Conservation (phyloP, 2,329 filamentous ascomycete genomes). For the Leptodontidium sp. region DNA sequence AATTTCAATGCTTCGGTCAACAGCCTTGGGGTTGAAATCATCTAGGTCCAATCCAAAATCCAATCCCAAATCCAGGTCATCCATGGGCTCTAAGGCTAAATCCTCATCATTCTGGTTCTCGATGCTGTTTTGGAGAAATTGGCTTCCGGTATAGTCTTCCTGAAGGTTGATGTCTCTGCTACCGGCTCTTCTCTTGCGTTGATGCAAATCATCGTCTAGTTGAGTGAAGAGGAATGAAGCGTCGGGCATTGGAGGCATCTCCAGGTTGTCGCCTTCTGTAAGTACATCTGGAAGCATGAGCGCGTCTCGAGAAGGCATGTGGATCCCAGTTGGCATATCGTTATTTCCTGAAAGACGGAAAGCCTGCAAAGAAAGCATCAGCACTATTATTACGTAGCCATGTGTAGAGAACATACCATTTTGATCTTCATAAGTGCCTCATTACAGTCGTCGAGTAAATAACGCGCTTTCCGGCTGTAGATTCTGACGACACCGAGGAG, state of each 20-base stretch:
- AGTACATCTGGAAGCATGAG: conserved; percentile 91
- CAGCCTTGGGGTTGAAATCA: conserved; percentile 46
- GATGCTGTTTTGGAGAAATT: conserved; percentile 77
- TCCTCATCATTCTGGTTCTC: conserved; percentile 60
- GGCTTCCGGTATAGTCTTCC: conserved; percentile 77
- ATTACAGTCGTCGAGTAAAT: conserved; percentile 95
- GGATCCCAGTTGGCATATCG: conserved; percentile 85
- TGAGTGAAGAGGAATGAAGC: conserved; percentile 84
- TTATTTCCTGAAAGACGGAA: conserved; percentile 96
- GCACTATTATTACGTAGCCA: conserved; percentile 33
- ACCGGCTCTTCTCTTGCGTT: conserved; percentile 64
- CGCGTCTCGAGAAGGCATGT: conserved; percentile 83
- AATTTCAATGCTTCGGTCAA: conserved; percentile 78
- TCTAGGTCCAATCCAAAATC: conserved; percentile 73
- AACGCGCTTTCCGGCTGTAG: conserved; percentile 96
- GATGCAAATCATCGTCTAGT: conserved; percentile 67
- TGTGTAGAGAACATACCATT: conserved; percentile 71
- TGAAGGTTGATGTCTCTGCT: conserved; percentile 73
- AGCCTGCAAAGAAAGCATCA: conserved; percentile 66
- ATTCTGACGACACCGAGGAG: conserved; percentile 96
- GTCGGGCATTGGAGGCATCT: conserved; percentile 84
- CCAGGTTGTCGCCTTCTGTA: conserved; percentile 85
- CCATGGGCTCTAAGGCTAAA: conserved; percentile 59
- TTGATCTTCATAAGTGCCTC: conserved; percentile 98
- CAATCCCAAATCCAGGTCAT: conserved; percentile 76